A percentile compares a stretch with the other conserved stretches of the same genome.
Evolutionary conservation across 106 monocot species (phyloP).

Genomic region (Dioscorea zingiberensis): DNA sequence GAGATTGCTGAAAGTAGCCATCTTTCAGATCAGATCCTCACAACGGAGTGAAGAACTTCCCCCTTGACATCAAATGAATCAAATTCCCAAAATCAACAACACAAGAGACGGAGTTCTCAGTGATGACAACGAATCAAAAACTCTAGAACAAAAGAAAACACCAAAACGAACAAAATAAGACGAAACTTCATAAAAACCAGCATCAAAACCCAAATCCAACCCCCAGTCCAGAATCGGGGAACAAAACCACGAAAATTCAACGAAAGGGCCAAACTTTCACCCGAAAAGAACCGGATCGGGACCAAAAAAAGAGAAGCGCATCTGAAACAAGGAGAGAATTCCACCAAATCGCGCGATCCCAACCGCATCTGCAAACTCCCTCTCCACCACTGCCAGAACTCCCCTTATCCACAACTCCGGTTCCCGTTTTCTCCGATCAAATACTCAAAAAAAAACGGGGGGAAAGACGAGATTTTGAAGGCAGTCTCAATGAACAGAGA

Average conservation of each 20-base stretch:
- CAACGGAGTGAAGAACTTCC: too few relatives aligned
- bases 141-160: background rate
- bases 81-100: background rate
- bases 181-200: conserved; percentile 3
- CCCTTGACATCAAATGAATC: too few relatives aligned
- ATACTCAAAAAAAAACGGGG: background rate
- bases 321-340: background rate
- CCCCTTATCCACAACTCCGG: background rate
- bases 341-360: background rate
- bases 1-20: too few relatives aligned
- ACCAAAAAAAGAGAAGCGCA: background rate
- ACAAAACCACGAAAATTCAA: background rate
- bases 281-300: background rate
- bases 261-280: conserved; percentile 8
- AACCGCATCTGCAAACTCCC: background rate
- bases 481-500: background rate
- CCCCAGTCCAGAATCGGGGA: background rate
- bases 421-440: background rate
- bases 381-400: background rate
- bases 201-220: background rate
- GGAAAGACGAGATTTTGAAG: background rate
- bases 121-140: background rate
- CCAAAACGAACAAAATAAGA: background rate
- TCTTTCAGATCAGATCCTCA: too few relatives aligned
- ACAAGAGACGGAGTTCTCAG: background rate